These are phyloP conservation scores for Colletotrichum shisoi DNA, from an alignment of 2,329 filamentous ascomycete species.

Conservation along the genomic window DNA sequence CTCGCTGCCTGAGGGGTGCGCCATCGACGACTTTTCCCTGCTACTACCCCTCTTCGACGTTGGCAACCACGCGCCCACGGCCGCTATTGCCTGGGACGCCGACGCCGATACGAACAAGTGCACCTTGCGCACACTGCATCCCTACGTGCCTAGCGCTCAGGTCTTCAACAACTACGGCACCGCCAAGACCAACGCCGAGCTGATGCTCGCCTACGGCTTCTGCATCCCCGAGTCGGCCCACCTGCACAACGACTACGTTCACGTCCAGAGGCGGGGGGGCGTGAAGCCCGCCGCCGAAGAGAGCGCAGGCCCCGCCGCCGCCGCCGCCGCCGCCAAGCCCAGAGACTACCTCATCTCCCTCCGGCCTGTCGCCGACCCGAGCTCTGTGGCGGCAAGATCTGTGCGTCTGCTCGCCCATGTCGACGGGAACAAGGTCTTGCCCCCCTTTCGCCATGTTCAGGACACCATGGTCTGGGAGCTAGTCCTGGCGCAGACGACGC, in stretches of 20 bases:
- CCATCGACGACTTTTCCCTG: conserved; percentile 69
- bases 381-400: conserved; percentile 57
- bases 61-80: conserved; percentile 72
- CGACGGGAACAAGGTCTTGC: conserved; percentile 44
- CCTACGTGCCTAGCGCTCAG: conserved; percentile 57
- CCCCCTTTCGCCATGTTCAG: conserved; percentile 60
- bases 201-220: conserved; percentile 71
- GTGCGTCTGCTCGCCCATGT: conserved; percentile 50
- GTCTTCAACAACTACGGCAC: conserved; percentile 76
- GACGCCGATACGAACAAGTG: conserved; percentile 50
- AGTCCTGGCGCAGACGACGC: conserved; percentile 51
- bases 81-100: conserved; percentile 66
- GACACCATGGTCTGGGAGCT: conserved; percentile 63
- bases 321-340: conserved; percentile 40
- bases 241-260: conserved; percentile 68
- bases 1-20: conserved; percentile 50
- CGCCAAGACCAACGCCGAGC: conserved; percentile 75
- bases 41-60: conserved; percentile 76
- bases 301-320: conserved; percentile 42
- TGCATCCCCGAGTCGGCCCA: conserved; percentile 57
- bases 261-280: conserved; percentile 59
- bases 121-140: conserved; percentile 53
- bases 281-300: conserved; percentile 41
- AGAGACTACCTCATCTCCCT: conserved; percentile 62
- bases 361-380: conserved; percentile 56